phyloP scores from a whole-genome alignment of 2,329 filamentous ascomycete genomes.

The Trematosphaeria pertusa region DNA sequence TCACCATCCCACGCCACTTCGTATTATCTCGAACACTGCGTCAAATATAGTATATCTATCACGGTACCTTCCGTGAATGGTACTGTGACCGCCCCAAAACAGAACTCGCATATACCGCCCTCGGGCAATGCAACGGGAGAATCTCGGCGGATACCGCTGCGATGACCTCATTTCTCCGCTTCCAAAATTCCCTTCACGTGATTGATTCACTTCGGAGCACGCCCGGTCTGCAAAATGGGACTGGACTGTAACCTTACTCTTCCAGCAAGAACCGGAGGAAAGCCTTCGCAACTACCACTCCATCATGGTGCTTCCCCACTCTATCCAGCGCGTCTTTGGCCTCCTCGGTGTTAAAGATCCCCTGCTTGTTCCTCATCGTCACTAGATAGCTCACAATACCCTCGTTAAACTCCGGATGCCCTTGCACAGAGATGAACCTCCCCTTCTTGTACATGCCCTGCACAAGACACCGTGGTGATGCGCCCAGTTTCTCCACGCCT shows the following conservation, averaged over 20 bases:
- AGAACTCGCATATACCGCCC: too few species aligned
- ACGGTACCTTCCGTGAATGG: too few species aligned
- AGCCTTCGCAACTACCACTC: constrained; percentile 73
- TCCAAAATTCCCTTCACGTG: constrained; percentile 2
- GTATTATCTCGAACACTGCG: not conserved
- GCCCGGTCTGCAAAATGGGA: not conserved
- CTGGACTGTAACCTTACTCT: constrained; percentile 37
- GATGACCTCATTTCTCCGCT: constrained; percentile 13
- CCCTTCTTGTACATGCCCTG: constrained; percentile 78
- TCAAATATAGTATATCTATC: not conserved
- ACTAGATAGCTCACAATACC: constrained; percentile 75
- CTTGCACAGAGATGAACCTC: constrained; percentile 78
- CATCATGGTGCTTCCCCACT: constrained; percentile 75
- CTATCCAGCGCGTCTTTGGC: constrained; percentile 73
- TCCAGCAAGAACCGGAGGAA: constrained; percentile 81
- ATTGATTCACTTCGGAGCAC: too few species aligned
- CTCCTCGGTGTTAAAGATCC: constrained; percentile 73
- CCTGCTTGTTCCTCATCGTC: constrained; percentile 66
- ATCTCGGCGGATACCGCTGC: too few species aligned
- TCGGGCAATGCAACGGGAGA: too few species aligned
- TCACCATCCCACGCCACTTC: not conserved
- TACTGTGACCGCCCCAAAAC: too few species aligned
- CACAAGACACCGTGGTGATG: constrained; percentile 71
- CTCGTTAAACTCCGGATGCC: constrained; percentile 82
- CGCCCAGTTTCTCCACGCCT: constrained; percentile 68